Evolutionary conservation across 305 asterid species (phyloP).

Genomic region (Rubia peregrina): DNA sequence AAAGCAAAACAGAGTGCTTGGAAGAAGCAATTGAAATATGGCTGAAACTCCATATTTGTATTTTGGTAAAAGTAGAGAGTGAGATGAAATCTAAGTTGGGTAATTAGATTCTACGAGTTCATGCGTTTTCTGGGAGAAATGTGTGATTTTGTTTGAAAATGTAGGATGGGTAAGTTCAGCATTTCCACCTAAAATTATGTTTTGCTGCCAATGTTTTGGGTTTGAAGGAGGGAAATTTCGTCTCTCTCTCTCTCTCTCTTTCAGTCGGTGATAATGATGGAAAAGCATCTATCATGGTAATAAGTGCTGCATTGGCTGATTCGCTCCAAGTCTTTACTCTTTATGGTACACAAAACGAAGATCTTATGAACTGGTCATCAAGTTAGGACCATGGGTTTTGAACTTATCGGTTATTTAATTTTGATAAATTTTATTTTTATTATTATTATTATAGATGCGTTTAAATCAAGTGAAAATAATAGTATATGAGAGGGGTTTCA

Average conservation of each 20-base stretch:
- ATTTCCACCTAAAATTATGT: conserved; percentile 24
- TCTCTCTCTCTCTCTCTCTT: not conserved
- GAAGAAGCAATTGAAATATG: conserved; percentile 15
- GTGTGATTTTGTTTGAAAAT: conserved; percentile 4
- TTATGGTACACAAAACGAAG: no score
- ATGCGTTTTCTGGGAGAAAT: not conserved
- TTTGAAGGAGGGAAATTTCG: not conserved
- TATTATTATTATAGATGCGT: no score
- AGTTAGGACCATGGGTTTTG: no score
- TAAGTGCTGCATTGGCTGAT: no score
- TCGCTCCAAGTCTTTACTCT: no score
- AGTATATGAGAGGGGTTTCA: no score
- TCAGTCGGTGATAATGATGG: not conserved
- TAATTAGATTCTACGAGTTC: not conserved
- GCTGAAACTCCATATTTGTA: conserved; percentile 31
- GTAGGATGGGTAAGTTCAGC: conserved; percentile 24
- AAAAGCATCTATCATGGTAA: not conserved
- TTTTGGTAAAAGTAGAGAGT: not conserved
- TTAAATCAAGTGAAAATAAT: no score
- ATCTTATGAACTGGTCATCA: no score
- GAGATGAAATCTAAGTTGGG: not conserved
- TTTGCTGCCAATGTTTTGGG: not conserved
- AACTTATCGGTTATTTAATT: no score
- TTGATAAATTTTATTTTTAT: no score
- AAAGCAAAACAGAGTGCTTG: conserved; percentile 19